Percentiles rank a stretch among this genome's conserved stretches.
These are phyloP conservation scores for Flaveria bidentis DNA, from an alignment of 129 eudicot species.

Conservation along the genomic window DNA sequence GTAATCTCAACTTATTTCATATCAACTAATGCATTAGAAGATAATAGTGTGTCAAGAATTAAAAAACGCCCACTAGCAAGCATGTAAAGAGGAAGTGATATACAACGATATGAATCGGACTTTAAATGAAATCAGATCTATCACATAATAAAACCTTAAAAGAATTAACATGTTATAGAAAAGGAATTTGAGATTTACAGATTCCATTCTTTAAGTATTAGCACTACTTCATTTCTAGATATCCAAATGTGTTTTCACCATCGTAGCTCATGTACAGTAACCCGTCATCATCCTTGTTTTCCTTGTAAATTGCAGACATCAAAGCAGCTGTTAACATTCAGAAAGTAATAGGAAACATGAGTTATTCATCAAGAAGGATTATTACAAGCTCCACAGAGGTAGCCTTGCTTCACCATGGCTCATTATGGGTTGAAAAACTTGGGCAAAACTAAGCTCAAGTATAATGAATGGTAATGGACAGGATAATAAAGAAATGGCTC, in stretches of 20 bases:
- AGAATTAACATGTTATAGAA: background rate
- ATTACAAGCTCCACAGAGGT: no score
- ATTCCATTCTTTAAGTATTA: background rate
- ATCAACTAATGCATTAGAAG: no score
- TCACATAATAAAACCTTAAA: background rate
- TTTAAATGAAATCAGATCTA: background rate
- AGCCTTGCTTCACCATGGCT: no score
- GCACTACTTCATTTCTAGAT: conserved; percentile 18
- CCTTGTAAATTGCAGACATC: conserved; percentile 78
- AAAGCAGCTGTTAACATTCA: conserved; percentile 49
- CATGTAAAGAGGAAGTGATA: no score
- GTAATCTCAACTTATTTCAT: no score
- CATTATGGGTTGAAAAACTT: no score
- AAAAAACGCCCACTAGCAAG: no score
- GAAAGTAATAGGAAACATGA: background rate
- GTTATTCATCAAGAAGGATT: background rate
- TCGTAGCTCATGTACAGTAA: conserved; percentile 80
- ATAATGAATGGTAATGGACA: no score
- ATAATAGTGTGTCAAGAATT: no score
- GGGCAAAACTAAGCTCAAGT: no score
- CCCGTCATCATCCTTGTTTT: conserved; percentile 77
- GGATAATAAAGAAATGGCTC: no score
- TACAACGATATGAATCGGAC: background rate
- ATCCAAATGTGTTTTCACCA: conserved; percentile 80
- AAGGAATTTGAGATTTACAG: conserved; percentile 32